These are phyloP conservation scores for Hysterium pulicare DNA, from an alignment of 2,329 filamentous ascomycete species.

Conservation along the genomic window DNA sequence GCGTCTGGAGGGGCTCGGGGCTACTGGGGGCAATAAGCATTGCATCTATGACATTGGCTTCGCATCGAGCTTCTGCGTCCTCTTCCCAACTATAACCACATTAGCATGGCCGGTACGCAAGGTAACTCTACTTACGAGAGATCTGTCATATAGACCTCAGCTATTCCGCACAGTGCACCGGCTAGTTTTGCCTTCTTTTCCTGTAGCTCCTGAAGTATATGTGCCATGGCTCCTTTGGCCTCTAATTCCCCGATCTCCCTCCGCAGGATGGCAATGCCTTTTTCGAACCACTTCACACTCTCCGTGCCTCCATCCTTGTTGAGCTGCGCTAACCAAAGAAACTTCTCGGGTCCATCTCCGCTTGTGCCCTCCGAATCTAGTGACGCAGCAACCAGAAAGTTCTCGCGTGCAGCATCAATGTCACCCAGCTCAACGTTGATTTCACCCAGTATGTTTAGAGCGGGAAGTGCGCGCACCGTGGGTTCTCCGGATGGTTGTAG, in stretches of 20 bases:
- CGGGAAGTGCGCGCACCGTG: slow-evolving; percentile 55
- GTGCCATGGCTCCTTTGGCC: slow-evolving; percentile 36
- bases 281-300: slow-evolving; percentile 61
- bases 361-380: slow-evolving; percentile 78
- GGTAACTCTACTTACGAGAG: slow-evolving; percentile 60
- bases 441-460: slow-evolving; percentile 74
- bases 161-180: slow-evolving; percentile 87
- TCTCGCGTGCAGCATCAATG: slow-evolving; percentile 66
- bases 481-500: slow-evolving; percentile 41
- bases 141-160: slow-evolving; percentile 99
- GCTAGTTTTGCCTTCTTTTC: slow-evolving; percentile 81
- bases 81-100: slow-evolving; percentile 63
- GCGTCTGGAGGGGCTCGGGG: slow-evolving; percentile 89
- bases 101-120: background rate
- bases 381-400: slow-evolving; percentile 69
- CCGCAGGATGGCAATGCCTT: slow-evolving; percentile 69
- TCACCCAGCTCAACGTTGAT: slow-evolving; percentile 82
- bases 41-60: slow-evolving; percentile 85
- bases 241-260: slow-evolving; percentile 65
- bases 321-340: slow-evolving; percentile 89
- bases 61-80: slow-evolving; percentile 85
- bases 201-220: slow-evolving; percentile 45
- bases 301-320: slow-evolving; percentile 61
- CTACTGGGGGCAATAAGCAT: slow-evolving; percentile 76
- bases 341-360: slow-evolving; percentile 84